A percentile compares a stretch with the other conserved stretches of the same genome.
These are phyloP conservation scores for Lumnitzera racemosa DNA, from an alignment of 345 rosid genomes.

Conservation along the genomic window DNA sequence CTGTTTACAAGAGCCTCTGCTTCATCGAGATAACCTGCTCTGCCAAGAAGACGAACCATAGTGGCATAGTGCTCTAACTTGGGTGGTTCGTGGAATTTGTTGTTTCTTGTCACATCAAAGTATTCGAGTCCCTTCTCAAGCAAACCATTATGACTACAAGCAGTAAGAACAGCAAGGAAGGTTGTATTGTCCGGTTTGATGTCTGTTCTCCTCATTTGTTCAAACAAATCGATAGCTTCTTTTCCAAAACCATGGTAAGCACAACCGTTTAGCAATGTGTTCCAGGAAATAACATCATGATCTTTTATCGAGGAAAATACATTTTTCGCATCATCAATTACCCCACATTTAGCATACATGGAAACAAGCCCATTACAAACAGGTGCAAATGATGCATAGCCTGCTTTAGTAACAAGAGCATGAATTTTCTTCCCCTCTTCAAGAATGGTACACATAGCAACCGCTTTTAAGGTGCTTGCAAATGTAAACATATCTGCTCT, in stretches of 20 bases:
- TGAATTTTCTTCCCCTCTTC: constrained; percentile 28
- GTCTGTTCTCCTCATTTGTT: constrained; percentile 23
- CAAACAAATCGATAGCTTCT: constrained; percentile 24
- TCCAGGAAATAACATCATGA: constrained; percentile 33
- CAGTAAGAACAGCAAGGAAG: constrained; percentile 29
- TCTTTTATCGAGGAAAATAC: constrained; percentile 21
- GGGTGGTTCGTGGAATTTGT: constrained; percentile 12
- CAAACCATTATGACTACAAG: constrained; percentile 34
- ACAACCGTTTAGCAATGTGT: constrained; percentile 24
- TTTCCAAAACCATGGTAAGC: constrained; percentile 25
- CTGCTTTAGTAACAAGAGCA: constrained; percentile 22
- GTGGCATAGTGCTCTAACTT: constrained; percentile 27
- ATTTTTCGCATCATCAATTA: constrained; percentile 15
- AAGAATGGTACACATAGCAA: constrained; percentile 17
- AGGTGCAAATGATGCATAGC: constrained; percentile 11
- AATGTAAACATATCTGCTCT: constrained; percentile 21
- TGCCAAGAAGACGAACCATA: constrained; percentile 27
- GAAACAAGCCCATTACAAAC: constrained; percentile 31
- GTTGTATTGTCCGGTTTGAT: constrained; percentile 24
- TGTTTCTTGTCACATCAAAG: constrained; percentile 18
- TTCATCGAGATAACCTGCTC: constrained; percentile 33
- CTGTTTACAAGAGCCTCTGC: constrained; percentile 19
- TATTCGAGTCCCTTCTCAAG: constrained; percentile 29
- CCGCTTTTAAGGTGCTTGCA: constrained; percentile 24
- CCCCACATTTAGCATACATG: constrained; percentile 33